Conservation (phyloP, 2,329 filamentous ascomycete genomes). For the Bipolaris sorokiniana region DNA sequence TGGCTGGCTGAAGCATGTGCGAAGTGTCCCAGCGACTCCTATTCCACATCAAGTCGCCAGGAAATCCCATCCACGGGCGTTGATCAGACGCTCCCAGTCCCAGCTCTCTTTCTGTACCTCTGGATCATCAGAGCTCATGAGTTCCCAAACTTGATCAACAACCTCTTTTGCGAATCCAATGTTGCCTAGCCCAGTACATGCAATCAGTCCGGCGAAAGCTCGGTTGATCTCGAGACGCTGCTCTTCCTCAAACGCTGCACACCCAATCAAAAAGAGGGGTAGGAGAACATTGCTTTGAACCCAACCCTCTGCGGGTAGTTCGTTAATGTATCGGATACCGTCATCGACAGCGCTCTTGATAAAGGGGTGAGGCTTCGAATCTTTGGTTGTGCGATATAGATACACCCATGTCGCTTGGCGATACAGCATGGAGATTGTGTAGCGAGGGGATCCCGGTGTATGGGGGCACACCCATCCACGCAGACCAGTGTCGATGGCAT, state of each 20-base stretch:
- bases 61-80: slow-evolving; percentile 65
- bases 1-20: background rate
- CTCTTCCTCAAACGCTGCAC: slow-evolving; percentile 62
- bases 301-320: slow-evolving; percentile 60
- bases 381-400: slow-evolving; percentile 65
- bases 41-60: slow-evolving; percentile 58
- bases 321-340: slow-evolving; percentile 62
- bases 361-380: slow-evolving; percentile 61
- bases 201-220: slow-evolving; percentile 61
- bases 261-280: slow-evolving; percentile 67
- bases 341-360: slow-evolving; percentile 65
- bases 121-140: slow-evolving; percentile 63
- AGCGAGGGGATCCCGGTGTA: slow-evolving; percentile 58
- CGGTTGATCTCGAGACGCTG: slow-evolving; percentile 63
- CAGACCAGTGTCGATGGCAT: slow-evolving; percentile 76
- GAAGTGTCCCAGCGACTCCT: background rate
- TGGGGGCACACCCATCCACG: slow-evolving; percentile 73
- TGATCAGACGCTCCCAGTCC: slow-evolving; percentile 69
- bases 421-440: slow-evolving; percentile 64
- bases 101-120: slow-evolving; percentile 54
- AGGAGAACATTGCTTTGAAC: slow-evolving; percentile 66
- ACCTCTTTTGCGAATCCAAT: slow-evolving; percentile 63
- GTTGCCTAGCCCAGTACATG: slow-evolving; percentile 64
- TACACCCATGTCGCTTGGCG: slow-evolving; percentile 69
- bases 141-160: slow-evolving; percentile 62